Conservation (phyloP, 495 filamentous ascomycete genomes). For the Neurospora sp. region DNA sequence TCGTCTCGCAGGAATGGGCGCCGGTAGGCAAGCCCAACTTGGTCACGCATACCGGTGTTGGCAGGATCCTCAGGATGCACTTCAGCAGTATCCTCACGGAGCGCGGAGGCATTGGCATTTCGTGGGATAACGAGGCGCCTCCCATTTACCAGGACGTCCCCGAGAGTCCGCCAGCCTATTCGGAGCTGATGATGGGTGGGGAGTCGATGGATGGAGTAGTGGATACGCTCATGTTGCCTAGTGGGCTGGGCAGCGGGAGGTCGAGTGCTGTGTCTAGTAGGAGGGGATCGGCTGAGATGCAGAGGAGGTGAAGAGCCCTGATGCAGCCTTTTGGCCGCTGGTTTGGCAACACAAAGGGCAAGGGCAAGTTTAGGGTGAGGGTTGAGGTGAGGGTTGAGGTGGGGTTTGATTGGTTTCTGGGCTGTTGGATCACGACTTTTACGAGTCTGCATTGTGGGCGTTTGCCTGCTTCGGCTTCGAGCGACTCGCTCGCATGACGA, state of each 20-base stretch:
- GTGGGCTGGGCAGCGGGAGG: background rate
- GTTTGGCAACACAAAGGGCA: background rate
- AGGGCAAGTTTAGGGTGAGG: background rate
- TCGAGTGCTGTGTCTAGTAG: background rate
- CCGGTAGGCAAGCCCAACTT: conserved; percentile 57
- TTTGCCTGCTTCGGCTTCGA: background rate
- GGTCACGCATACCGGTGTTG: conserved; percentile 79
- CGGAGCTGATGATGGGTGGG: conserved; percentile 15
- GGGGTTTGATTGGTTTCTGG: background rate
- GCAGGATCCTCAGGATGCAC: conserved; percentile 87
- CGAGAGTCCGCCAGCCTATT: conserved; percentile 72
- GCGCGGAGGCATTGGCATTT: conserved; percentile 78
- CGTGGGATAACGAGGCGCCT: conserved; percentile 94
- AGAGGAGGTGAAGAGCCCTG: conserved; percentile 13
- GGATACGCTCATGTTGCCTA: background rate
- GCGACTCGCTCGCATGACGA: background rate
- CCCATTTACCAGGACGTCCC: conserved; percentile 94
- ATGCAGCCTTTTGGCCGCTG: background rate
- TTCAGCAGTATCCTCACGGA: conserved; percentile 76
- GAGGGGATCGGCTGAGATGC: background rate
- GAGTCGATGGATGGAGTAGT: conserved; percentile 12
- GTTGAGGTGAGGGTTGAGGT: background rate
- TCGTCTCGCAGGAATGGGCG: conserved; percentile 86
- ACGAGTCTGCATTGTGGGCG: background rate
- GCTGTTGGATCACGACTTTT: background rate